Evolutionary conservation across 1,284 basidiomycete species (phyloP).

Genomic region (Naganishia albida): DNA sequence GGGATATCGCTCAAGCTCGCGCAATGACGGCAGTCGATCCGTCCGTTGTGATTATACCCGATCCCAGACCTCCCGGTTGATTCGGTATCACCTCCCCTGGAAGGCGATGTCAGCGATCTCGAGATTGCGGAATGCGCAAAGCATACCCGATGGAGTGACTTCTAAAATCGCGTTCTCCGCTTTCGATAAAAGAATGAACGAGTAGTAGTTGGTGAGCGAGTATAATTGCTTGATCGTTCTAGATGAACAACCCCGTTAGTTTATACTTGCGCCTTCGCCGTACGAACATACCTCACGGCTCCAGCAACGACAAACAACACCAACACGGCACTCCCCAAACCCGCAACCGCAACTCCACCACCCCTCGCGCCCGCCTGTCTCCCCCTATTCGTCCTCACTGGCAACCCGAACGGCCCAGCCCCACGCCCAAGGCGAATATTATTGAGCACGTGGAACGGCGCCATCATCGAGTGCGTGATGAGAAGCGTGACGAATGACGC

Average conservation of each 20-base stretch:
- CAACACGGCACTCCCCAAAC: conserved; percentile 28
- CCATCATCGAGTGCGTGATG: conserved; percentile 45
- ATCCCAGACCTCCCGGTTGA: conserved; percentile 21
- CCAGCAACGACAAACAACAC: conserved; percentile 34
- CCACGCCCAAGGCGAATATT: conserved; percentile 39
- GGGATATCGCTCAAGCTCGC: no score
- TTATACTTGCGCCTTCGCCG: no score
- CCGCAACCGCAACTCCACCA: conserved; percentile 16
- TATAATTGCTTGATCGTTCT: conserved; percentile 33
- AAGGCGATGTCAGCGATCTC: no score
- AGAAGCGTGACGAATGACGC: conserved; percentile 49
- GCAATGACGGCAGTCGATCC: conserved; percentile 16
- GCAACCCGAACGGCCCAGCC: conserved; percentile 29
- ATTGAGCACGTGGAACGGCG: conserved; percentile 48
- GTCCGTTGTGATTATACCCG: conserved; percentile 21
- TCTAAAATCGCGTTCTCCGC: conserved; percentile 35
- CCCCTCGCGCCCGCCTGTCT: neutral
- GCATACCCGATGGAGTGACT: conserved; percentile 29
- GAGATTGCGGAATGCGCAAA: no score
- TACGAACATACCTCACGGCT: conserved; percentile 29
- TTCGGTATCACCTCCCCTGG: conserved; percentile 27
- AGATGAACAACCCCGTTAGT: neutral
- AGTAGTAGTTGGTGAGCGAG: conserved; percentile 25
- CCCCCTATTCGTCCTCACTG: conserved; percentile 24
- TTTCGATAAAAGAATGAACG: conserved; percentile 33